Percentiles rank a stretch among this genome's conserved stretches.
Conservation (phyloP, 768 basidiomycete genomes). For the Amanita molliuscula region DNA sequence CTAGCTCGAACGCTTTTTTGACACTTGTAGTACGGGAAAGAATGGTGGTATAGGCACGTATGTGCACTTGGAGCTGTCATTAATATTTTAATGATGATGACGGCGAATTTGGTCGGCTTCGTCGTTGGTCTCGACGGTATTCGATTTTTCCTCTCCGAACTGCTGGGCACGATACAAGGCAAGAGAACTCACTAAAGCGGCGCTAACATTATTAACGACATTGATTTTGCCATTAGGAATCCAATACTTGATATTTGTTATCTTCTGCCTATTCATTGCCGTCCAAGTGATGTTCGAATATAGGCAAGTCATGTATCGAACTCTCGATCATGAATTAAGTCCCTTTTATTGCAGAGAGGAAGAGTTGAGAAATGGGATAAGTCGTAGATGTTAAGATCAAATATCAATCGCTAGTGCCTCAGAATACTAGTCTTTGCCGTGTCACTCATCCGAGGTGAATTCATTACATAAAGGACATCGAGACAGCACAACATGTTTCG, state of each 20-base stretch:
- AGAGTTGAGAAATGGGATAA: conserved; percentile 5
- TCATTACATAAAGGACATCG: too few relatives aligned
- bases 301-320: conserved; percentile 36
- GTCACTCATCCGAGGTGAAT: too few relatives aligned
- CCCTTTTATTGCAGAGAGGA: not conserved
- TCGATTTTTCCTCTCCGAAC: conserved; percentile 47
- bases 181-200: conserved; percentile 7
- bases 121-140: conserved; percentile 83
- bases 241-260: conserved; percentile 50
- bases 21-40: conserved; percentile 45
- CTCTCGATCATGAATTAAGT: not conserved
- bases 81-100: conserved; percentile 85
- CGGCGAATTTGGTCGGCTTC: conserved; percentile 91
- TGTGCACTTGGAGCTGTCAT: conserved; percentile 73
- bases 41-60: conserved; percentile 78
- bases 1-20: not conserved
- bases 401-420: not conserved
- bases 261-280: conserved; percentile 63
- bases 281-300: conserved; percentile 97
- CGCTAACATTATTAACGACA: not conserved
- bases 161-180: conserved; percentile 66
- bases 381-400: conserved; percentile 3
- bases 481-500: too few relatives aligned
- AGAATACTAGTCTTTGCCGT: too few relatives aligned
- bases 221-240: conserved; percentile 34